Evolutionary conservation across 805 yeast genomes (phyloP).

Genomic region (Myxozyma melibiosi): DNA sequence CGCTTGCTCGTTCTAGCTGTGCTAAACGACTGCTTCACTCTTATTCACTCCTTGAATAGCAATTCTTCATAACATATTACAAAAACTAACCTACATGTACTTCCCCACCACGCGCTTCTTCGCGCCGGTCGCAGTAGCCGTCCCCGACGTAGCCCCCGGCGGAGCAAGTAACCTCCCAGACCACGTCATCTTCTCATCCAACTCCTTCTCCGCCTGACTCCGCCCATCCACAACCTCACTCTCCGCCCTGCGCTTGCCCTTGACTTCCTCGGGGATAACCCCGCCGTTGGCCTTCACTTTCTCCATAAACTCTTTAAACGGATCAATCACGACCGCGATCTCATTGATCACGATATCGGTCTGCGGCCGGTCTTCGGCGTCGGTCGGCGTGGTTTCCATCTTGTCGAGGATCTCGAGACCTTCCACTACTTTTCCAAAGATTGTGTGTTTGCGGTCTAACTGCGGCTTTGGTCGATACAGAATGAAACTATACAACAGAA

Average conservation of each 20-base stretch:
- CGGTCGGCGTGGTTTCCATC: constrained; percentile 43
- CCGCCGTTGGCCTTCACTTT: constrained; percentile 22
- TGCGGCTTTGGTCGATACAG: constrained; percentile 76
- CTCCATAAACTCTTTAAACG: constrained; percentile 29
- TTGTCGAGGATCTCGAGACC: constrained; percentile 55
- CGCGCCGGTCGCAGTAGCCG: not conserved
- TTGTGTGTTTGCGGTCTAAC: constrained; percentile 60
- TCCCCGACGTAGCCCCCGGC: not conserved
- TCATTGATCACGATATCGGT: constrained; percentile 24
- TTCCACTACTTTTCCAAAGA: constrained; percentile 55
- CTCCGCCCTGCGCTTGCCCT: not conserved
- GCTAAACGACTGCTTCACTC: not conserved
- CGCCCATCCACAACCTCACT: not conserved
- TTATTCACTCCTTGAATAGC: not conserved
- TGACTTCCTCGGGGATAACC: not conserved
- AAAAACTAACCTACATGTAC: not conserved
- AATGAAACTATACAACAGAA: constrained; percentile 54
- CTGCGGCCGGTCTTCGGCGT: constrained; percentile 29
- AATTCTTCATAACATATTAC: not conserved
- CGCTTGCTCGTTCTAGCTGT: no score
- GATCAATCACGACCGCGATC: constrained; percentile 32
- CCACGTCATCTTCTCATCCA: constrained; percentile 26
- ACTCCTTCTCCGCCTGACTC: not conserved
- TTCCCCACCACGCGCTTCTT: constrained; percentile 1
- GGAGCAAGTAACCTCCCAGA: constrained; percentile 16